Base-by-base conservation (phyloP, 352 stramenopile genomes). In the Phytophthora podocarpi region DNA sequence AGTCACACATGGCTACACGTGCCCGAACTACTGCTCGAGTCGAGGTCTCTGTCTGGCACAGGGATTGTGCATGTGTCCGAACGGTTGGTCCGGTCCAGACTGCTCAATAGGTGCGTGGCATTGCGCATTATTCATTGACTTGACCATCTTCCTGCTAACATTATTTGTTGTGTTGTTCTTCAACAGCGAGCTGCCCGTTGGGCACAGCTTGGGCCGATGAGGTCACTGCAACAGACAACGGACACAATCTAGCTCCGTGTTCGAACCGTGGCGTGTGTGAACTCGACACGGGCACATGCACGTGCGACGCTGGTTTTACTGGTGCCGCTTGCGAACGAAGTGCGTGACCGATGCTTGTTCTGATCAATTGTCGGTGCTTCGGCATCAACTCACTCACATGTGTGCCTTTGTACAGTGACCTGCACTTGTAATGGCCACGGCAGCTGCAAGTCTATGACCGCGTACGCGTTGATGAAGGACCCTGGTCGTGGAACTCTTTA, bases 171-270 rank as follows among this genome's bases (percentile, higher is more conserved):
- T 27, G 24, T 18, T 26, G 18, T 27, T 55, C 35, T 2, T 10
- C 8, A 23, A 6, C 11, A 80, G 79, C 77, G 21, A 82, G 42
- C 7, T 97, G 90, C 40, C 87, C 87, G 5, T 64, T 80, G 21
- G 82, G 81, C 24, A 16, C 37, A 20, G 86, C 88, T 3, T 97
- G 90, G 90, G 70, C 76, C 15, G 87, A 97, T 52, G 46, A 74
- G n/a, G 73, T 87, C 20, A 47, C n/a, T 28, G 61, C 9, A 40
- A 70, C 55, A 0, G 85, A 96, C 35, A 40, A 62, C 13, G 93
- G 89, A 16, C 95, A 98, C 77, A 85, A 91, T 52, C 40, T 78
- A 16, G 90, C 80, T 13, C 79, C 94, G 67, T 98, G 95, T 59
- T 96, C 89, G 1, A 98, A 98, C 55, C 73, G 81, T 5, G 86